Evolutionary conservation across 2,329 filamentous ascomycete species (phyloP), one percentile per base, ranked within the genome.

Genomic region (Trematosphaeria pertusa): DNA sequence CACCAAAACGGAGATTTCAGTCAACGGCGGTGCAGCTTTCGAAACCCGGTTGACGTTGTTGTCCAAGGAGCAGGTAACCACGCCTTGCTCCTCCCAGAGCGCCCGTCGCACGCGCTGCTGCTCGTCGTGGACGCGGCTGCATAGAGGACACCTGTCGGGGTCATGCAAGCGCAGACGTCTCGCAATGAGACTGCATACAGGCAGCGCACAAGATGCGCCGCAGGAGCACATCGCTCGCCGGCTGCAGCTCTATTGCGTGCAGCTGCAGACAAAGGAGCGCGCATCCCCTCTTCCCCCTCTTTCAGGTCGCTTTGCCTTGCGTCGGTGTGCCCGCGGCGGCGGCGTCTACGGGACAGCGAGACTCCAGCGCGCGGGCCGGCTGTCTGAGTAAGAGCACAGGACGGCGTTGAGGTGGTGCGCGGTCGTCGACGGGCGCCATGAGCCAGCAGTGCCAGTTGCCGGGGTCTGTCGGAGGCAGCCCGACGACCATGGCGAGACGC

Each of bases 21-120:
- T 37, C 55, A 68, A 69, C 64, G 66, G 64, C 48, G 61, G 50
- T 64, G 64, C 63, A 67, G 62, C 51, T 40, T 45, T 51, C 44
- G 51, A 55, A 57, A 57, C 51, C 38, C 48, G 53, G 58, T 46
- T 37, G 49, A 52, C 30, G 56, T 46, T 52, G 43, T 32, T 47
- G 52, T 54, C 37, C 39, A 41, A 40, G 45, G 45, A 30, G 28
- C 31, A 46, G 31, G 46, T 24, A 45, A 54, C 52, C 43, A 47
- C 45, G 43, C 53, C 17, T 54, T 53, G 34, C 52, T 53, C 37
- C 34, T 48, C 50, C 34, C 24, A 46, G 48, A 19, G 46, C 37
- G 17, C 19, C 22, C 22, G 56, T 50, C 36, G 43, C 53, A 58
- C 48, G 48, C 44, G 44, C 51, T 41, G 43, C 50, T 43, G 39